These are phyloP conservation scores for Leishmania braziliensis DNA, from an alignment of 208 protist species.

Conservation along the genomic window DNA sequence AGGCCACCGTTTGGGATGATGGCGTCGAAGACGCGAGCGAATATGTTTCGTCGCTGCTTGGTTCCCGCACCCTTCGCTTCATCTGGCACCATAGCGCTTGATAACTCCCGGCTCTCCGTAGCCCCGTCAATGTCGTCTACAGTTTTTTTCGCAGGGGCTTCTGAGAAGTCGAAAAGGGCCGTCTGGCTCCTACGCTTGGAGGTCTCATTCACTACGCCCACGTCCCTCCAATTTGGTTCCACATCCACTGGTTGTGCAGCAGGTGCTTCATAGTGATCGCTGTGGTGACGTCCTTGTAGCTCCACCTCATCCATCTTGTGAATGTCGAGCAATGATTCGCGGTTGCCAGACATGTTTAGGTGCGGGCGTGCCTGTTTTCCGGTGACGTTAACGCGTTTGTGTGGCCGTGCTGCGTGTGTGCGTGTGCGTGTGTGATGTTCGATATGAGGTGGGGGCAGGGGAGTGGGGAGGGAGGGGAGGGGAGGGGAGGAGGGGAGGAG, in stretches of 20 bases:
- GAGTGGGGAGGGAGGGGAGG: background rate
- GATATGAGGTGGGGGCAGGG: background rate
- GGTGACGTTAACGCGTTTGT: background rate
- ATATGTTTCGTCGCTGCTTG: slow-evolving; percentile 11
- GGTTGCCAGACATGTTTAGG: background rate
- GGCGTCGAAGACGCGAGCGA: slow-evolving; percentile 17
- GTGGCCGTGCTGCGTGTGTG: background rate
- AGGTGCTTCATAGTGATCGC: background rate
- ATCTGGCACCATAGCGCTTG: background rate
- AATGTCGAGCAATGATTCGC: background rate
- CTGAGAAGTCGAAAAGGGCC: no score
- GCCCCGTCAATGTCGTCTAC: background rate
- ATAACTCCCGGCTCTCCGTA: background rate
- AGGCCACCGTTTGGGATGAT: slow-evolving; percentile 56
- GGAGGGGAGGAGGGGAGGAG: background rate
- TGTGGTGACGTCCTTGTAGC: background rate
- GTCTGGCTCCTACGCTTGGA: background rate
- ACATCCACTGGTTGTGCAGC: background rate
- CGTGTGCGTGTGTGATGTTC: background rate
- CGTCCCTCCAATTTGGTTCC: background rate
- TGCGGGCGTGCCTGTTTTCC: background rate
- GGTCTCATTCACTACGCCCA: background rate
- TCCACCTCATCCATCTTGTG: background rate
- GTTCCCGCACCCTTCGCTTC: background rate
- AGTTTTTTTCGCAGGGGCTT: background rate